Evolutionary conservation across 2,329 filamentous ascomycete species (phyloP), one percentile per base, ranked within the genome.

Genomic region (Sphaerulina vaccinii): DNA sequence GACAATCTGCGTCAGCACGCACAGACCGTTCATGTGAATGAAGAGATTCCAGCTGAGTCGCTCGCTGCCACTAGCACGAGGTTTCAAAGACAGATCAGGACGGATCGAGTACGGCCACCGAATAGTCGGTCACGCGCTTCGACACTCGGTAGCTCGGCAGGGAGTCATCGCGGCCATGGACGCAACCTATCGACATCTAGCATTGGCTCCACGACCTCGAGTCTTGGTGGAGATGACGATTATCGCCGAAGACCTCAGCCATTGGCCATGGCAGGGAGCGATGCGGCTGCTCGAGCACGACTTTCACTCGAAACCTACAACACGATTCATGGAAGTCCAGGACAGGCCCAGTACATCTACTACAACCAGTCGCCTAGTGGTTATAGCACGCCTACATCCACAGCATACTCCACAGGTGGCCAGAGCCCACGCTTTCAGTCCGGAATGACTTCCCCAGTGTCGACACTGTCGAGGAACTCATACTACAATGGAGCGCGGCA

Each of bases 1-100:
- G 92, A 99, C 70, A 99, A 99, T 67, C 76, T 99, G 45, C 84
- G 93, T 53, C 93, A 99, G 68, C 93, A 99, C 77, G 93, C 93
- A 38, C 91, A 96, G 70, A 97, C 93, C 0, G 93, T 99, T 1
- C 93, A 99, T 69, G 88, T 95, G 52, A 96, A 97, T 69, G 93
- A 97, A 69, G 90, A 96, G 51, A 99, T 99, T 27, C 93, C 93
- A 3, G 84, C 85, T 35, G 90, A 96, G 69, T 97, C 93, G 1
- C 80, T 97, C 16, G 93, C 93, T 13, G 93, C 92, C 3, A 93
- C 89, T 1, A 90, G 91, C 19, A 95, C 91, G 7, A 81, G 92
- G 33, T 96, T 95, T 63, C 92, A 96, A 65, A 82, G 92, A 56
- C 91, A 96, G 70, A 90, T 96, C 53, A 82, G 92, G 47, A 95